Evolutionary conservation across 768 basidiomycete genomes (phyloP).

Genomic region (Neoboletus brunneissimus): DNA sequence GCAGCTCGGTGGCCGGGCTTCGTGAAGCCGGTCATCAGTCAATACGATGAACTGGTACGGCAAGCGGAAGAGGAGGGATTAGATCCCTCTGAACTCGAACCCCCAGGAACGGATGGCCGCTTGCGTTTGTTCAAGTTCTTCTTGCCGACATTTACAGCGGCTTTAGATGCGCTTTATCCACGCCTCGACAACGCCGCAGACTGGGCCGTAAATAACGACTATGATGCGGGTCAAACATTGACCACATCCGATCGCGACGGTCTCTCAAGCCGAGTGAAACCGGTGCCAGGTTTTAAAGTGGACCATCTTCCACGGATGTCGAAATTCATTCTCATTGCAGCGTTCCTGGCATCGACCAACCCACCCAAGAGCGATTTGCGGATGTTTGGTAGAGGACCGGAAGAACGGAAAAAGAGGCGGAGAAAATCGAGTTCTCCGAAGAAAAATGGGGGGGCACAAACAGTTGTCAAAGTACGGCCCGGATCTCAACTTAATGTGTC

Average conservation of each 20-base stretch:
- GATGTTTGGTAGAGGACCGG: conserved; percentile 75
- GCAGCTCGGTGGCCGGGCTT: conserved; percentile 82
- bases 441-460: conserved; percentile 36
- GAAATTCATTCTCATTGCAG: conserved; percentile 72
- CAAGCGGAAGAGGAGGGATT: conserved; percentile 22
- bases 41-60: conserved; percentile 29
- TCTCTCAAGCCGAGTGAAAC: conserved; percentile 3
- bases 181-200: conserved; percentile 60
- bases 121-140: conserved; percentile 64
- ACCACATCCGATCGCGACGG: background rate
- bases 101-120: conserved; percentile 56
- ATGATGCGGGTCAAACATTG: conserved; percentile 26
- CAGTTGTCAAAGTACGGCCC: conserved; percentile 43
- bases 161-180: conserved; percentile 67
- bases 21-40: conserved; percentile 62
- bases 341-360: conserved; percentile 83
- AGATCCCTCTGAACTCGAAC: conserved; percentile 29
- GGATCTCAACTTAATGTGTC: background rate
- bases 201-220: conserved; percentile 57
- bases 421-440: conserved; percentile 38
- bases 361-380: conserved; percentile 75
- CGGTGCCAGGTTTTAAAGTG: conserved; percentile 18
- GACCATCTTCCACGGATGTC: conserved; percentile 59
- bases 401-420: conserved; percentile 61
- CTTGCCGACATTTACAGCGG: conserved; percentile 56